Evolutionary conservation across 495 filamentous ascomycete genomes (phyloP).

Genomic region (Durotheca rogersii): DNA sequence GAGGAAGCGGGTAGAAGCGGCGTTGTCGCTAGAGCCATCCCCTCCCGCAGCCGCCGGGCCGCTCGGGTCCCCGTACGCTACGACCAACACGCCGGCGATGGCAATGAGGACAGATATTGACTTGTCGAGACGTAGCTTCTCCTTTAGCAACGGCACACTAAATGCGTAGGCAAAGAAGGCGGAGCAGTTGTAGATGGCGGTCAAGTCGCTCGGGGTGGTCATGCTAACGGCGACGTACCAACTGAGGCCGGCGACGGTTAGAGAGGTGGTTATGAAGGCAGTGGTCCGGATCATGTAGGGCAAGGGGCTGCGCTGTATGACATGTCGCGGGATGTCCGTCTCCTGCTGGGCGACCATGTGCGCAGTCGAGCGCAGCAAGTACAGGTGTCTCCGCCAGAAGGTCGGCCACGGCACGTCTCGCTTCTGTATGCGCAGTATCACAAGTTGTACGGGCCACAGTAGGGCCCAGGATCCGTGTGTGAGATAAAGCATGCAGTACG

Average conservation of each 20-base stretch:
- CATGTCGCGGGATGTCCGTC: slow-evolving; percentile 51
- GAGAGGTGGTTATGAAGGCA: slow-evolving; percentile 75
- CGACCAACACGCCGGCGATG: slow-evolving; percentile 82
- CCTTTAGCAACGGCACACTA: slow-evolving; percentile 81
- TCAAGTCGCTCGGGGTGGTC: slow-evolving; percentile 89
- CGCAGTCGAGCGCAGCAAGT: slow-evolving; percentile 72
- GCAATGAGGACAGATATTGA: slow-evolving; percentile 79
- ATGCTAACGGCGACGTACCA: slow-evolving; percentile 95
- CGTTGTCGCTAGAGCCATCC: slow-evolving; percentile 43
- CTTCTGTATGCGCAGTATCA: slow-evolving; percentile 73
- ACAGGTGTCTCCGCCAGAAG: slow-evolving; percentile 83
- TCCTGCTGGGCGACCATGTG: slow-evolving; percentile 79
- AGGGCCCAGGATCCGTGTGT: slow-evolving; percentile 92
- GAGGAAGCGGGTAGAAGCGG: slow-evolving; percentile 59
- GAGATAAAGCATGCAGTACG: slow-evolving; percentile 97
- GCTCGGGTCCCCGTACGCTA: slow-evolving; percentile 79
- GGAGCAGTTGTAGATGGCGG: slow-evolving; percentile 98
- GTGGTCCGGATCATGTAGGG: slow-evolving; percentile 77
- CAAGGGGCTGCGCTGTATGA: slow-evolving; percentile 48
- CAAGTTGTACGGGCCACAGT: slow-evolving; percentile 81
- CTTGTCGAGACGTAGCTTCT: slow-evolving; percentile 78
- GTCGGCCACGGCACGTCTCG: slow-evolving; percentile 72
- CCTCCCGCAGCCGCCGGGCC: slow-evolving; percentile 37
- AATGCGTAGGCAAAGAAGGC: slow-evolving; percentile 98
- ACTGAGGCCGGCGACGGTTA: slow-evolving; percentile 87